phyloP scores from a whole-genome alignment of 2,329 filamentous ascomycete genomes.

The Lasiodiplodia gonubiensis region DNA sequence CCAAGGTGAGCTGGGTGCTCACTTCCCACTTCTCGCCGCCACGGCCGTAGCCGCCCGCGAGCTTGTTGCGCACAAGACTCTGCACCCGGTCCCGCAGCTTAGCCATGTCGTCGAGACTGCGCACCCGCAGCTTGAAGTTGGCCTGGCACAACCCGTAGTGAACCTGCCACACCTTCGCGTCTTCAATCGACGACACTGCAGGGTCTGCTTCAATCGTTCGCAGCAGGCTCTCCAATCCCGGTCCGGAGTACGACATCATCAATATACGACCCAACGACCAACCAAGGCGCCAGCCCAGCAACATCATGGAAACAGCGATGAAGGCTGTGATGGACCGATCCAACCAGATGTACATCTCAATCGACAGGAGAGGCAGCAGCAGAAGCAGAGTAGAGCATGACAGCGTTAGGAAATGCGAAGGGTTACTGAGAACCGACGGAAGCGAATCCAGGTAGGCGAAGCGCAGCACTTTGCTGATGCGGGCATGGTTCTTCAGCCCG shows the following conservation, averaged over 20 bases:
- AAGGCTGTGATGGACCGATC: conserved; percentile 81
- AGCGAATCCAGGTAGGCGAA: conserved; percentile 77
- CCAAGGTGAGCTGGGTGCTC: conserved; percentile 74
- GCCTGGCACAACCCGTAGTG: conserved; percentile 98
- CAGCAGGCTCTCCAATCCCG: conserved; percentile 71
- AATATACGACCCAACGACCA: conserved; percentile 91
- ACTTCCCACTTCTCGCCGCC: conserved; percentile 91
- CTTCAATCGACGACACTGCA: conserved; percentile 76
- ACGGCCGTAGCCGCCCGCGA: conserved; percentile 86
- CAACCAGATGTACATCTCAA: conserved; percentile 81
- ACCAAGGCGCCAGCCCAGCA: conserved; percentile 81
- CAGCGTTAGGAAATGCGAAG: conserved; percentile 91
- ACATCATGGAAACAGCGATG: conserved; percentile 87
- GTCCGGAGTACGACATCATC: conserved; percentile 81
- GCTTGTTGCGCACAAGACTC: conserved; percentile 79
- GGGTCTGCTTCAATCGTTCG: conserved; percentile 80
- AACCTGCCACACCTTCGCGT: conserved; percentile 97
- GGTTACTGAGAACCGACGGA: conserved; percentile 88
- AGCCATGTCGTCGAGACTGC: conserved; percentile 67
- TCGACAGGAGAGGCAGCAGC: conserved; percentile 78
- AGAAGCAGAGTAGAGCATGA: conserved; percentile 83
- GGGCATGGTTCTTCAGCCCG: conserved; percentile 84
- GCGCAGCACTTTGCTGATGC: conserved; percentile 90
- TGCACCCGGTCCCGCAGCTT: conserved; percentile 77
- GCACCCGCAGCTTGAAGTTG: conserved; percentile 80